Evolutionary conservation across 768 basidiomycete genomes (phyloP).

Genomic region (Pulveroboletus sp.): DNA sequence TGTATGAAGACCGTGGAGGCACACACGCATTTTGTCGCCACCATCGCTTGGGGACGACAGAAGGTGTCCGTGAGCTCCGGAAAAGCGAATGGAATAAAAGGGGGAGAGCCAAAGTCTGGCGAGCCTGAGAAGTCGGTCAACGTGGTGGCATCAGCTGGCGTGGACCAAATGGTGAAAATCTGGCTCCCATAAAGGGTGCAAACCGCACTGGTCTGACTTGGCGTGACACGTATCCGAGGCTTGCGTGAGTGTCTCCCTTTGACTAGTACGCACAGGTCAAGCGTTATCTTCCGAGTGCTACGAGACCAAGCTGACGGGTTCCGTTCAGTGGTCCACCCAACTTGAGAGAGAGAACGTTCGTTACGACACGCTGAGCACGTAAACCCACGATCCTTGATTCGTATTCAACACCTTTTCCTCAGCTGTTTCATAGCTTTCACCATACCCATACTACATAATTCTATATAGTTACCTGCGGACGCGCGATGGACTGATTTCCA

Average conservation of each 20-base stretch:
- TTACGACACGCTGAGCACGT: conserved; percentile 26
- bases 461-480: conserved; percentile 16
- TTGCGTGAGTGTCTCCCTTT: conserved; percentile 15
- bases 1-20: conserved; percentile 86
- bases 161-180: conserved; percentile 63
- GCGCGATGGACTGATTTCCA: background rate
- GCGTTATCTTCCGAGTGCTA: background rate
- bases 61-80: conserved; percentile 38
- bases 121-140: conserved; percentile 59
- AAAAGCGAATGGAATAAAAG: conserved; percentile 35
- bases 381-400: conserved; percentile 30
- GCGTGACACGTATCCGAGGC: conserved; percentile 6
- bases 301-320: conserved; percentile 7
- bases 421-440: conserved; percentile 19
- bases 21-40: conserved; percentile 79
- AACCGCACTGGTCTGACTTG: background rate
- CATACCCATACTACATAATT: conserved; percentile 36
- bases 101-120: conserved; percentile 29
- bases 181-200: conserved; percentile 48
- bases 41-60: conserved; percentile 75
- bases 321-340: background rate
- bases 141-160: conserved; percentile 64
- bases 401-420: conserved; percentile 8
- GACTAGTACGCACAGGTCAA: conserved; percentile 15
- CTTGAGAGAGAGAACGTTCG: conserved; percentile 12